These are phyloP conservation scores for Cucurbita argyrosperma DNA, from an alignment of 306 rosid species.

Conservation along the genomic window DNA sequence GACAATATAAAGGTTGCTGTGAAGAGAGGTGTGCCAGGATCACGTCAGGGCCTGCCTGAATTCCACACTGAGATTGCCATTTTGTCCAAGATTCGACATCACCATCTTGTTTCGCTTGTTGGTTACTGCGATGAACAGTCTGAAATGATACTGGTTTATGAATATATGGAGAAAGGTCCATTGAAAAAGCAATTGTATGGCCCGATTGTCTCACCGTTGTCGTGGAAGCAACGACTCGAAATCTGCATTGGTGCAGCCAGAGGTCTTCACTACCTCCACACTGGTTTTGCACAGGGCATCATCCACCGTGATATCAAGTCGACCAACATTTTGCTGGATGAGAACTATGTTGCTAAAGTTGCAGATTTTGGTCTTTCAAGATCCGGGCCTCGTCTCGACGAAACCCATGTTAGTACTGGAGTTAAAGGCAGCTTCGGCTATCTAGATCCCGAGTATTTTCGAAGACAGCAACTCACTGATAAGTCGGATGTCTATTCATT, in stretches of 20 bases:
- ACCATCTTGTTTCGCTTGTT: slow-evolving; percentile 83
- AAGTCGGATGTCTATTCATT: slow-evolving; percentile 93
- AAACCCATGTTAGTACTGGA: slow-evolving; percentile 90
- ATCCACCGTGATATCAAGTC: slow-evolving; percentile 98
- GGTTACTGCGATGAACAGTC: slow-evolving; percentile 91
- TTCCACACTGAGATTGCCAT: slow-evolving; percentile 82
- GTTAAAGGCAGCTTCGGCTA: slow-evolving; percentile 96
- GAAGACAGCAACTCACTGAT: slow-evolving; percentile 94
- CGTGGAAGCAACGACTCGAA: slow-evolving; percentile 92
- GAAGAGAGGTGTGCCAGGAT: slow-evolving; percentile 92
- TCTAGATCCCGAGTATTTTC: slow-evolving; percentile 90
- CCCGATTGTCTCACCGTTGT: slow-evolving; percentile 30
- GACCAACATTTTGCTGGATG: slow-evolving; percentile 81
- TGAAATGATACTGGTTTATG: slow-evolving; percentile 92
- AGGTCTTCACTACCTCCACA: slow-evolving; percentile 95
- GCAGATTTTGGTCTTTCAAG: slow-evolving; percentile 99
- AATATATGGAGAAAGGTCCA: slow-evolving; percentile 83
- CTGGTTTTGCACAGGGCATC: slow-evolving; percentile 91
- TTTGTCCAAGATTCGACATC: slow-evolving; percentile 80
- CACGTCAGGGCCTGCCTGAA: slow-evolving; percentile 97
- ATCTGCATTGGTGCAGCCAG: slow-evolving; percentile 93
- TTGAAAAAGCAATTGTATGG: slow-evolving; percentile 74
- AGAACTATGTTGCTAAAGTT: slow-evolving; percentile 77
- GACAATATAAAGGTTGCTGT: slow-evolving; percentile 81
- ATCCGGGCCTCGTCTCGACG: slow-evolving; percentile 76